Evolutionary conservation across 1,284 basidiomycete genomes (phyloP), one percentile per base, ranked within the genome.

Genomic region (Cutaneotrichosporon mucoides): DNA sequence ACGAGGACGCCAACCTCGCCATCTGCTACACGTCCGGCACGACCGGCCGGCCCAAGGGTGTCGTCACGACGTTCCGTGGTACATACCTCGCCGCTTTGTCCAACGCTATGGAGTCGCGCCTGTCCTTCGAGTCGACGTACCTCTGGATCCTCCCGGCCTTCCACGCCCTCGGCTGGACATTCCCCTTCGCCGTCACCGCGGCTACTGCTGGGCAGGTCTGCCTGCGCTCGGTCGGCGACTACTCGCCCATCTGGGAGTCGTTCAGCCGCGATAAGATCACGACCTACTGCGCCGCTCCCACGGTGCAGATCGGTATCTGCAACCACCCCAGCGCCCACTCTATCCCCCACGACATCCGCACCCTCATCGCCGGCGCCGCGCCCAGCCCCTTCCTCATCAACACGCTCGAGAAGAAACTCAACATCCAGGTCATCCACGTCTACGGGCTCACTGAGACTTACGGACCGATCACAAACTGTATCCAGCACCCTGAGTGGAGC

Each of bases 361-460:
- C 58, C 10, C 48, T 63, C 11, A 15, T 63, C 7, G 62, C 62
- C 7, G 62, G 62, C 4, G 62, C 62, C 24, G 62, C 62, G 2
- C 62, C 62, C 10, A 48, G 43, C 5, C 57, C 62, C 8, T 55
- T 53, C 58, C 62, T 63, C 45, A 63, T 63, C 62, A 55, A 38
- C 52, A 57, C 58, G 34, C 62, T 63, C 45, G 62, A 63, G 53
- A 61, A 53, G 47, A 59, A 63, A 57, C 55, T 63, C 58, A 53
- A 60, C 62, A 60, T 63, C 49, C 41, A 55, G 15, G 62, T 63
- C 49, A 41, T 63, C 11, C 62, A 63, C 58, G 62, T 63, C 79
- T 92, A 50, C 89, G 92, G 88, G 88, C 50, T 64, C 24, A 66
- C 64, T 16, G 64, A 66, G 56, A 64, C 62, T 6, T 61, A 60